These are phyloP conservation scores for Glaciozyma antarctica DNA, from an alignment of 768 basidiomycete species.

Conservation along the genomic window DNA sequence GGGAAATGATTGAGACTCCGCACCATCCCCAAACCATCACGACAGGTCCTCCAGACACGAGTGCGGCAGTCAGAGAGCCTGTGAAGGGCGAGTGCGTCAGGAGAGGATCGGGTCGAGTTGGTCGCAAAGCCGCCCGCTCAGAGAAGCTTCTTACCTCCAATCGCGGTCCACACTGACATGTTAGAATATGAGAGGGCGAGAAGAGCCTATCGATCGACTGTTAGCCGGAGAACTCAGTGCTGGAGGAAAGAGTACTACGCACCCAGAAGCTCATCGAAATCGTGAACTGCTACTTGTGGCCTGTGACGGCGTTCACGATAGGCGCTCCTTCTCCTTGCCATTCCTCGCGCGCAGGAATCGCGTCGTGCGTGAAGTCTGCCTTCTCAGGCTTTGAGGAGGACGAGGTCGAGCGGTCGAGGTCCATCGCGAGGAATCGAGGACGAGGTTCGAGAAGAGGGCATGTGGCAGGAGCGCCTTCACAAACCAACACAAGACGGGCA, in stretches of 20 bases:
- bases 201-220: background rate
- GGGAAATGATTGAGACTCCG: constrained; percentile 1
- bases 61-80: background rate
- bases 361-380: too few species aligned
- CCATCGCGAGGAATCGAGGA: too few species aligned
- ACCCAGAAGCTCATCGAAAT: background rate
- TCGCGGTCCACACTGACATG: background rate
- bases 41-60: background rate
- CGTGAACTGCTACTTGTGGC: background rate
- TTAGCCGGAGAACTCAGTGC: too few species aligned
- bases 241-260: too few species aligned
- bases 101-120: too few species aligned
- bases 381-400: background rate
- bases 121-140: too few species aligned
- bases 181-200: background rate
- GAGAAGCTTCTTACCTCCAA: background rate
- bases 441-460: too few species aligned
- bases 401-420: too few species aligned
- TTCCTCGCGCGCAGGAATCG: background rate
- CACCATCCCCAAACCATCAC: background rate
- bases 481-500: too few species aligned
- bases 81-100: too few species aligned
- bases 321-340: background rate
- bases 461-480: too few species aligned
- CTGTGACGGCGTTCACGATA: background rate